These are phyloP conservation scores for Metarhizium robertsii DNA, from an alignment of 2,329 filamentous ascomycete genomes.

Conservation along the genomic window DNA sequence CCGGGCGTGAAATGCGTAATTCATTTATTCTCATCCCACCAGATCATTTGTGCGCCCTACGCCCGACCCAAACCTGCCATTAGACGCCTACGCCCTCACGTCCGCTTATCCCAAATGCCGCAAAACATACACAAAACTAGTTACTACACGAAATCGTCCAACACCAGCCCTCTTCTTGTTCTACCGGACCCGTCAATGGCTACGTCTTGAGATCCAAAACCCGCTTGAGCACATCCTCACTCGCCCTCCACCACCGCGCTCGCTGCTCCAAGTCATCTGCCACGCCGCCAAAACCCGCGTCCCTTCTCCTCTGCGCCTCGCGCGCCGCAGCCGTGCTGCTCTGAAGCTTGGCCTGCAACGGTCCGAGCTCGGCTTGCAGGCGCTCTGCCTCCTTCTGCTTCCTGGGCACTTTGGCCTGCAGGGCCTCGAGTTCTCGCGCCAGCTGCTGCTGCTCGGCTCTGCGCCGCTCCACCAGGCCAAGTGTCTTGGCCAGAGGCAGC, in stretches of 20 bases:
- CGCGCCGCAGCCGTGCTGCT: constrained; percentile 58
- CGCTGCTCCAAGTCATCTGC: constrained; percentile 68
- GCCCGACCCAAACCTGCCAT: neutral
- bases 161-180: no score
- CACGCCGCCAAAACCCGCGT: constrained; percentile 54
- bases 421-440: constrained; percentile 53
- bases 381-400: constrained; percentile 60
- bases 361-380: constrained; percentile 57
- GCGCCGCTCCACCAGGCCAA: constrained; percentile 39
- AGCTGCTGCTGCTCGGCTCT: constrained; percentile 45
- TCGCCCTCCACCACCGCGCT: constrained; percentile 64
- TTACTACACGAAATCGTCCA: neutral
- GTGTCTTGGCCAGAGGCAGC: constrained; percentile 49
- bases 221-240: constrained; percentile 52
- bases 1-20: no score
- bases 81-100: neutral
- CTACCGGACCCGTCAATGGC: neutral
- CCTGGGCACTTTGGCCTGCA: constrained; percentile 52
- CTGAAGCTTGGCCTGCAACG: constrained; percentile 57
- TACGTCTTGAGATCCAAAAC: constrained; percentile 49
- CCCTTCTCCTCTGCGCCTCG: constrained; percentile 60
- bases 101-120: no score
- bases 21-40: no score
- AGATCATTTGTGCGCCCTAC: no score
- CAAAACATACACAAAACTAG: no score